A percentile compares a stretch with the other conserved stretches of the same genome.
Conservation (phyloP, 2,329 filamentous ascomycete genomes). For the Xenoacremonium recifei region DNA sequence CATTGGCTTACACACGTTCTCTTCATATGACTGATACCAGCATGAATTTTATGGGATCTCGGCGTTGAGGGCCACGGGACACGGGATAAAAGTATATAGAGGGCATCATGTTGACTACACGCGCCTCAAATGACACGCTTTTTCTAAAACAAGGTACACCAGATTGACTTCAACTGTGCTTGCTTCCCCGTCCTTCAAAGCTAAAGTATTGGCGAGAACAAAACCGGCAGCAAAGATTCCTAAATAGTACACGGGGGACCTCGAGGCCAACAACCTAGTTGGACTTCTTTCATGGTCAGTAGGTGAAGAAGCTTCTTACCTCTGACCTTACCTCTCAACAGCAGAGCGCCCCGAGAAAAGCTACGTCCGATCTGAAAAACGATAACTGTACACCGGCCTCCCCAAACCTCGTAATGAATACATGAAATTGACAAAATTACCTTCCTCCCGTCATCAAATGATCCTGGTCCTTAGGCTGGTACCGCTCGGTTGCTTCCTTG, state of each 20-base stretch:
- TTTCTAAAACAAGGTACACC: conserved; percentile 9
- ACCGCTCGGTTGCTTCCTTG: too few relatives aligned
- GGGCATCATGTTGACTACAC: conserved; percentile 30
- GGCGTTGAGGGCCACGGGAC: conserved; percentile 35
- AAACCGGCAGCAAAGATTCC: conserved; percentile 14
- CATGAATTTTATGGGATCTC: conserved; percentile 31
- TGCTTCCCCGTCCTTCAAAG: background rate
- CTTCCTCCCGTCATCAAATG: too few relatives aligned
- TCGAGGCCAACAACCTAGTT: conserved; percentile 13
- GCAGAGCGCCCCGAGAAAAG: too few relatives aligned
- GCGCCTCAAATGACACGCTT: conserved; percentile 23
- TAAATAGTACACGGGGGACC: conserved; percentile 24
- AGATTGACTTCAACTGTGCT: background rate
- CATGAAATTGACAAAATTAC: conserved; percentile 22
- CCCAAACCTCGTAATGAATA: too few relatives aligned
- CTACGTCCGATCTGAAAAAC: too few relatives aligned
- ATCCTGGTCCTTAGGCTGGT: too few relatives aligned
- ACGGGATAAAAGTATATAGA: too few relatives aligned
- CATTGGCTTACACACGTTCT: conserved; percentile 24
- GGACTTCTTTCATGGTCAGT: conserved; percentile 30
- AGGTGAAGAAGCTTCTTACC: conserved; percentile 48
- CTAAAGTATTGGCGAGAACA: conserved; percentile 12
- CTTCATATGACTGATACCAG: conserved; percentile 35
- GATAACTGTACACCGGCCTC: too few relatives aligned
- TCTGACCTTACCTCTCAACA: conserved; percentile 58